Percentiles rank a stretch among this genome's conserved stretches.
phyloP scores from a whole-genome alignment of 768 basidiomycete genomes.

The Sarcomyxa edulis region DNA sequence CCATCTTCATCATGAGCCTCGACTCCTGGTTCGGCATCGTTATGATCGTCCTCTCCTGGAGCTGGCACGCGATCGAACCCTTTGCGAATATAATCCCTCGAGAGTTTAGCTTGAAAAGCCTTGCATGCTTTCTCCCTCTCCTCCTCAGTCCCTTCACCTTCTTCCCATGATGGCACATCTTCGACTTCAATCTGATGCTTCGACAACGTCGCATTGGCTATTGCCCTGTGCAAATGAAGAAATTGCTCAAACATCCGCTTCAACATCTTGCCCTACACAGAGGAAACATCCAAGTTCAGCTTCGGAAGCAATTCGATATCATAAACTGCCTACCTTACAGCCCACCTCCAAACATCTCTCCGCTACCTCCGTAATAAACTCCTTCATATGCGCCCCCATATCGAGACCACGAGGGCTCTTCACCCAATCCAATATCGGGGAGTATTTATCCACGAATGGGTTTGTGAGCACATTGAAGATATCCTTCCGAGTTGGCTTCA shows the following conservation, averaged over 20 bases:
- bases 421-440: constrained; percentile 41
- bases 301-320: background rate
- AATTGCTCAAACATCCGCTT: constrained; percentile 48
- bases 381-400: constrained; percentile 32
- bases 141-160: too few species aligned
- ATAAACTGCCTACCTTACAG: constrained; percentile 40
- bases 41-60: constrained; percentile 5
- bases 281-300: background rate
- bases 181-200: constrained; percentile 49
- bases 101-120: constrained; percentile 45
- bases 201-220: constrained; percentile 41
- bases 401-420: constrained; percentile 36
- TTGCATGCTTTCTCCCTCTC: constrained; percentile 35
- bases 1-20: constrained; percentile 12
- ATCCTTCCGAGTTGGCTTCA: constrained; percentile 55
- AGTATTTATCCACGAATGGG: constrained; percentile 62
- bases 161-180: constrained; percentile 50
- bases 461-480: constrained; percentile 58
- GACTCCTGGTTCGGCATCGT: constrained; percentile 7
- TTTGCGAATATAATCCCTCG: constrained; percentile 39
- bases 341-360: constrained; percentile 54
- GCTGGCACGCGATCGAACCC: background rate
- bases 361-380: constrained; percentile 55
- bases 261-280: constrained; percentile 57
- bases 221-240: constrained; percentile 32